A percentile compares a stretch with the other conserved stretches of the same genome.
phyloP scores from a whole-genome alignment of 2,329 filamentous ascomycete species.

The Metarhizium rileyi region DNA sequence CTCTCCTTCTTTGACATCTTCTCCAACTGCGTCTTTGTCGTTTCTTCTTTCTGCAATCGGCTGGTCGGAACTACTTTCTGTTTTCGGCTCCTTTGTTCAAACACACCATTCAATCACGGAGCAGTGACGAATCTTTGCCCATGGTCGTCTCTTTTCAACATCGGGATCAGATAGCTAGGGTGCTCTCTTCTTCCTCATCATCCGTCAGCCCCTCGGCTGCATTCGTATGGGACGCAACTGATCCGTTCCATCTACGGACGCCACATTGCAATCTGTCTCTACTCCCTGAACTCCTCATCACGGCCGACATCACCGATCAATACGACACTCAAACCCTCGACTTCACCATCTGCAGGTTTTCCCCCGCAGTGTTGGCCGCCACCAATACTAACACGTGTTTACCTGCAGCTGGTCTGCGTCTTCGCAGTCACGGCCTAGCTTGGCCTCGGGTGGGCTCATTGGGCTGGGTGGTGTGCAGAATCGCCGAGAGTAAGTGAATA shows the following conservation, averaged over 20 bases:
- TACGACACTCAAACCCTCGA: background rate
- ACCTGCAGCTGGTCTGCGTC: conserved; percentile 1
- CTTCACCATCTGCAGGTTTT: background rate
- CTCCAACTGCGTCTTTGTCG: background rate
- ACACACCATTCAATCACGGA: too few relatives aligned
- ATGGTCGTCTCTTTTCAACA: too few relatives aligned
- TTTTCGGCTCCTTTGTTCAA: background rate
- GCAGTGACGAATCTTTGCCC: too few relatives aligned
- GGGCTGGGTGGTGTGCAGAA: background rate
- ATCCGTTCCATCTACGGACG: conserved; percentile 4
- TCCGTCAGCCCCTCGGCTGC: too few relatives aligned
- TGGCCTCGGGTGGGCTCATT: background rate
- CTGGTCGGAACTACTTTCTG: background rate
- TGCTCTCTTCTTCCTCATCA: too few relatives aligned
- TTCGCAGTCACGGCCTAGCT: background rate
- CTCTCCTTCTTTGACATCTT: too few relatives aligned
- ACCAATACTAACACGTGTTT: background rate
- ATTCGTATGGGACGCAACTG: background rate
- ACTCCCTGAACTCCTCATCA: conserved; percentile 1
- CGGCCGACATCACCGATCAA: conserved; percentile 4
- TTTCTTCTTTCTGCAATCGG: background rate
- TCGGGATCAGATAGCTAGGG: too few relatives aligned
- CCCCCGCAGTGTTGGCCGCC: background rate
- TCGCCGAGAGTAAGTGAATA: background rate
- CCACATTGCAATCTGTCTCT: background rate